Percentiles rank a stretch among this genome's conserved stretches.
Conservation (phyloP, 2,329 filamentous ascomycete species). For the Sarocladiaceae sp. region DNA sequence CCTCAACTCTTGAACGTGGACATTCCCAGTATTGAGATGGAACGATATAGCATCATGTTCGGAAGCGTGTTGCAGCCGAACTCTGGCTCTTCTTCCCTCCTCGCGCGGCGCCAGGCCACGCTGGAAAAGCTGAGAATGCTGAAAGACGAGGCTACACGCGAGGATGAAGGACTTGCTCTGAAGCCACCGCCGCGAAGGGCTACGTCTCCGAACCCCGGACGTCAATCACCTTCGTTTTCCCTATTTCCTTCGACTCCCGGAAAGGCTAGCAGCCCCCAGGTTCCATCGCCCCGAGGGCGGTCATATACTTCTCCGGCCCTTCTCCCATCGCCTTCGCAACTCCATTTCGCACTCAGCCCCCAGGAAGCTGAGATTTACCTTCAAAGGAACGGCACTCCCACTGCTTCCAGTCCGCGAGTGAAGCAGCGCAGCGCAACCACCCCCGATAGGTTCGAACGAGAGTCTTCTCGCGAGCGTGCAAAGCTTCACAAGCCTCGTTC, state of each 20-base stretch:
- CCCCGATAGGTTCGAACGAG: background rate
- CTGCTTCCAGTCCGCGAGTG: background rate
- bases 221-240: constrained; percentile 37
- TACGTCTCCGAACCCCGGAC: constrained; percentile 37
- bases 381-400: background rate
- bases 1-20: constrained; percentile 62
- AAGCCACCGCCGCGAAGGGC: constrained; percentile 39
- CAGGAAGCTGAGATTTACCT: constrained; percentile 8
- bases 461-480: background rate
- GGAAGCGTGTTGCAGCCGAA: constrained; percentile 58
- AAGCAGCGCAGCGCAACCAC: background rate
- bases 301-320: constrained; percentile 53
- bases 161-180: constrained; percentile 30
- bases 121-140: constrained; percentile 53
- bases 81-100: constrained; percentile 28
- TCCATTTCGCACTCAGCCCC: constrained; percentile 1
- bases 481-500: background rate
- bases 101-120: constrained; percentile 55
- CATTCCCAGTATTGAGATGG: constrained; percentile 76
- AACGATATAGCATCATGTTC: constrained; percentile 95
- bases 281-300: constrained; percentile 36
- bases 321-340: constrained; percentile 37
- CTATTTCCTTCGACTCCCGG: constrained; percentile 38
- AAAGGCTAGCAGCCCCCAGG: constrained; percentile 19
- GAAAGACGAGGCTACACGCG: constrained; percentile 35